A percentile compares a stretch with the other conserved stretches of the same genome.
Conservation (phyloP, 2,329 filamentous ascomycete genomes). For the Huntiella abstrusa region DNA sequence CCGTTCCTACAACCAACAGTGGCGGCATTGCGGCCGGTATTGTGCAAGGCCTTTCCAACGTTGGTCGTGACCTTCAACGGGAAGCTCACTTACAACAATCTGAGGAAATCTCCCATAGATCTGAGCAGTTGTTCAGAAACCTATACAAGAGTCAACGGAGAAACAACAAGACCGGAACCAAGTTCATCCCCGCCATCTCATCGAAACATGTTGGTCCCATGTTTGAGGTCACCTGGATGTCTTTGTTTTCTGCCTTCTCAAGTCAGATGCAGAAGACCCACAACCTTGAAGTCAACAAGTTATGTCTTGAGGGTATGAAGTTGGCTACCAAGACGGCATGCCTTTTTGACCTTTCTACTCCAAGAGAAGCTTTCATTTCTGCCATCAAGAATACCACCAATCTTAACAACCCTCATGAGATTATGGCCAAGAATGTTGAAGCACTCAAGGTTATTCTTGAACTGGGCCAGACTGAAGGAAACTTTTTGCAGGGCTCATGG, state of each 20-base stretch:
- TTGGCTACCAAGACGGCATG: slow-evolving; percentile 86
- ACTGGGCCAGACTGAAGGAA: slow-evolving; percentile 81
- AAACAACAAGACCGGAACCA: slow-evolving; percentile 49
- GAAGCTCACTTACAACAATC: slow-evolving; percentile 92
- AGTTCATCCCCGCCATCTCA: slow-evolving; percentile 84
- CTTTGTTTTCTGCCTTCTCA: slow-evolving; percentile 84
- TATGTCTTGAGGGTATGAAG: slow-evolving; percentile 91
- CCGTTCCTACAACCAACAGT: slow-evolving; percentile 35
- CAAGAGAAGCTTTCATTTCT: slow-evolving; percentile 83
- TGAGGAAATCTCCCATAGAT: slow-evolving; percentile 63
- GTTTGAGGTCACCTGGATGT: slow-evolving; percentile 99
- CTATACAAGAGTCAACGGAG: slow-evolving; percentile 76
- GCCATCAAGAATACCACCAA: slow-evolving; percentile 88
- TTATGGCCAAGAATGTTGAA: slow-evolving; percentile 90
- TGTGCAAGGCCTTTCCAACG: slow-evolving; percentile 76
- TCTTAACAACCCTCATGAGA: slow-evolving; percentile 85
- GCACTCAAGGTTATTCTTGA: slow-evolving; percentile 83
- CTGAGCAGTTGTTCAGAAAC: slow-evolving; percentile 78
- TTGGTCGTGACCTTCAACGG: slow-evolving; percentile 75
- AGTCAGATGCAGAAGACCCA: slow-evolving; percentile 86
- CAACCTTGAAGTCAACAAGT: slow-evolving; percentile 75
- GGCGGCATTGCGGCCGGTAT: slow-evolving; percentile 62
- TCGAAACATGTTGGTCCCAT: slow-evolving; percentile 92
- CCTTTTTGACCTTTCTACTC: slow-evolving; percentile 81
- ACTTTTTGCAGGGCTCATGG: slow-evolving; percentile 78